Base-by-base conservation (phyloP, 257 asterid genomes). In the Salvia hispanica region DNA sequence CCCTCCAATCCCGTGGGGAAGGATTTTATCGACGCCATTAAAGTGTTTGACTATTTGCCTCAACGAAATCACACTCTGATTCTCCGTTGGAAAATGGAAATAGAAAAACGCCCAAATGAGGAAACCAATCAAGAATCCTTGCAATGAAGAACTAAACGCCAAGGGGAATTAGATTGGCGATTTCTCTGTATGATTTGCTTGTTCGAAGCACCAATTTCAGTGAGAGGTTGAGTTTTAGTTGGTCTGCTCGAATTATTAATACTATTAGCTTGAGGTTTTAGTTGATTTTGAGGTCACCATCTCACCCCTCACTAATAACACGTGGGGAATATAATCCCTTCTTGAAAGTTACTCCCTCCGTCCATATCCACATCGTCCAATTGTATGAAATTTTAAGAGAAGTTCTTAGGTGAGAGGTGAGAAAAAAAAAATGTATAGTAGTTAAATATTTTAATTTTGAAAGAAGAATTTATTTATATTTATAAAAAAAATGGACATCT, bases 21-120 rank as follows among this genome's bases (percentile, higher is more conserved):
- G 16, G 85, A 79, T 59, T 84, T 89, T 80, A 78, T 81, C 8
- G 89, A 79, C 70, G 86, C 86, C 88, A 82, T 84, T 46, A 0
- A 74, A 62, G 50, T 44, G 86, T 70, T 80, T 71, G 84, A 73
- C 64, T 37, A 51, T 52, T 50, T 77, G 77, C 70, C 76, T 37
- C 73, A 48, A 12, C 12, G 72, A 48, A 71, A 52, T n/a, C 6
- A 21, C 9, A 9, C 48, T 39, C 8, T 9, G 1, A 34, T 39
- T 25, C 57, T 34, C 57, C 52, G 58, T n/a, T 18, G 48, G 53
- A 47, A 56, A 56, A 9, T 55, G 60, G 44, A 64, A 9, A 16
- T 6, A 10, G 60, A 11, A 54, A 55, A 45, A 40, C 6, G 50
- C 76, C 77, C 78, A 69, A 53, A 56, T 70, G 55, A 73, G 53